Conservation (phyloP, 441 rosid species). For the Iberis amara region DNA sequence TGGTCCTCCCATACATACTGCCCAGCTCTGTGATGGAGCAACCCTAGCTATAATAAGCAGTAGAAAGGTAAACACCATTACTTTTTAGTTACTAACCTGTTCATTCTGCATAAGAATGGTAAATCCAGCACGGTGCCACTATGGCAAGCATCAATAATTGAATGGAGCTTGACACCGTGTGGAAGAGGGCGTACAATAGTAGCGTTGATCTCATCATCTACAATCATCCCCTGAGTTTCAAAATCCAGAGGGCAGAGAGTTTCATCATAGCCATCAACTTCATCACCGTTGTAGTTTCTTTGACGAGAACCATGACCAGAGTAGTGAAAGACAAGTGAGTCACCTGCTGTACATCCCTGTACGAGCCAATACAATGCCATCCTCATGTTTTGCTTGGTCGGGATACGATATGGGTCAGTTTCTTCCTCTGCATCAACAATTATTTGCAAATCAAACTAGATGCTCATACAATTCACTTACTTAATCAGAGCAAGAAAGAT, state of each 20-base stretch:
- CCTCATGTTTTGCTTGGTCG: constrained; percentile 69
- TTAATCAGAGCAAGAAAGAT: constrained; percentile 1
- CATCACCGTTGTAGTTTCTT: constrained; percentile 67
- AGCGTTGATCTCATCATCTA: constrained; percentile 80
- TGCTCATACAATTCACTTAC: neutral
- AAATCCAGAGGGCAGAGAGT: constrained; percentile 80
- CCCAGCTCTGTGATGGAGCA: constrained; percentile 43
- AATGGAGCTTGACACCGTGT: constrained; percentile 69
- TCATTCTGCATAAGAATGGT: constrained; percentile 70
- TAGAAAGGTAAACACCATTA: constrained; percentile 2
- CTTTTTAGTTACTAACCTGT: constrained; percentile 47
- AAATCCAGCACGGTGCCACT: constrained; percentile 85
- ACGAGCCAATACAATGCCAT: constrained; percentile 86
- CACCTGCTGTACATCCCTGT: constrained; percentile 85
- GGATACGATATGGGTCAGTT: constrained; percentile 64
- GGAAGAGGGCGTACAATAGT: constrained; percentile 67
- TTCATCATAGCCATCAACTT: constrained; percentile 80
- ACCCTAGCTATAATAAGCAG: neutral
- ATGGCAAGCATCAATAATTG: constrained; percentile 75
- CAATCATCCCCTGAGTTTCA: constrained; percentile 87
- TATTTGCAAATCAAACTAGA: neutral
- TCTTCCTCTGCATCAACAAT: constrained; percentile 68
- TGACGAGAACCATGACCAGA: constrained; percentile 90
- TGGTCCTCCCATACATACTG: constrained; percentile 87
- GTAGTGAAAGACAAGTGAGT: constrained; percentile 72